Conservation (phyloP, 805 yeast species). For the Brettanomyces custersianus region DNA sequence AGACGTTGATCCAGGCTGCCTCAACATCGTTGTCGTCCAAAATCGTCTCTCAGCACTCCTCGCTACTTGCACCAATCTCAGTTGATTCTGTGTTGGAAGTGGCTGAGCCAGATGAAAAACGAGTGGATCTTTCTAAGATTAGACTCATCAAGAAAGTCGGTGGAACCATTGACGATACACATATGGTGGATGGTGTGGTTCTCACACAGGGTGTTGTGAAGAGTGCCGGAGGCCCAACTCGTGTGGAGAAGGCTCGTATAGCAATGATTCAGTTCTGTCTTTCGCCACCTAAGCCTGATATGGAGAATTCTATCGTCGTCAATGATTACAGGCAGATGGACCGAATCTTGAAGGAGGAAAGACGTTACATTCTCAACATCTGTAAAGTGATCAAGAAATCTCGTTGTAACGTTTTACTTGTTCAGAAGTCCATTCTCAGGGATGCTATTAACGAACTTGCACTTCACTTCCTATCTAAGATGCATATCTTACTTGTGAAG, state of each 20-base stretch:
- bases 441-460: constrained; percentile 95
- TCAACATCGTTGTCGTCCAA: constrained; percentile 89
- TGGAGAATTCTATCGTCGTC: constrained; percentile 96
- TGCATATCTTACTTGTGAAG: constrained; percentile 88
- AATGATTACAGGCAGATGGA: constrained; percentile 99
- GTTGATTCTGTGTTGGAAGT: constrained; percentile 89
- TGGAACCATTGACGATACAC: constrained; percentile 96
- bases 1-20: constrained; percentile 84
- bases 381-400: constrained; percentile 96
- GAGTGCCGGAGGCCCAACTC: constrained; percentile 88
- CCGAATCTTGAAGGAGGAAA: constrained; percentile 93
- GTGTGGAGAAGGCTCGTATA: constrained; percentile 88
- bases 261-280: constrained; percentile 89
- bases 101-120: constrained; percentile 32
- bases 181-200: constrained; percentile 86
- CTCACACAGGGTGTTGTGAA: constrained; percentile 85
- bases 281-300: constrained; percentile 94
- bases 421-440: constrained; percentile 87
- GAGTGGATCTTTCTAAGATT: constrained; percentile 82
- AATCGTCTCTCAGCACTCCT: constrained; percentile 88
- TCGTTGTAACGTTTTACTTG: constrained; percentile 84
- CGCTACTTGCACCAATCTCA: constrained; percentile 81
- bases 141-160: constrained; percentile 90
- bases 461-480: constrained; percentile 85
- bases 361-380: constrained; percentile 88